Percentiles rank a stretch among this genome's conserved stretches.
Evolutionary conservation across 2,329 filamentous ascomycete genomes (phyloP).

Genomic region (Calonectria multiphialidica): DNA sequence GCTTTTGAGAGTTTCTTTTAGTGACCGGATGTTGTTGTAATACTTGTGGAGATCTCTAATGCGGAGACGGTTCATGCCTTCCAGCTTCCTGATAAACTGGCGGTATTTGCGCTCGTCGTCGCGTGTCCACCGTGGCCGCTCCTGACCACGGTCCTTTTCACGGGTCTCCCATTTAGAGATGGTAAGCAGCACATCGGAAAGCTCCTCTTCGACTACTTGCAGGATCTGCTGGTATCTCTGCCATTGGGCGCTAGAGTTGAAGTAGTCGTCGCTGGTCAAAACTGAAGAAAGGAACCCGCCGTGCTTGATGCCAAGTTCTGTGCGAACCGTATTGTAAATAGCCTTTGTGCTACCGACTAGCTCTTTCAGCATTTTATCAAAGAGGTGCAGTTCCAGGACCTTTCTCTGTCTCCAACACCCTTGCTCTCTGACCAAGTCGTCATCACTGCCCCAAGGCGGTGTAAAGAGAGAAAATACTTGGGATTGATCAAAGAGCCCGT

Average conservation of each 20-base stretch:
- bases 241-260: not conserved
- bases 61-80: not conserved
- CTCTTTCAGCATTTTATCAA: not conserved
- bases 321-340: not conserved
- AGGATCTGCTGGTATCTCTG: not conserved
- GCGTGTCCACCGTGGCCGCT: not conserved
- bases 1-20: not conserved
- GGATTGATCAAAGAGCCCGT: not conserved
- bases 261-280: not conserved
- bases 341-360: not conserved
- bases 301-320: not conserved
- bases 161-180: not conserved
- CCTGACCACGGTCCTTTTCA: not conserved
- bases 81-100: not conserved
- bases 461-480: not conserved
- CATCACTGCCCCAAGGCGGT: not conserved
- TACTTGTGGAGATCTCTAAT: not conserved
- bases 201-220: not conserved
- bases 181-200: not conserved
- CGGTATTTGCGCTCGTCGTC: not conserved
- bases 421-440: not conserved
- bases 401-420: not conserved
- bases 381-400: not conserved
- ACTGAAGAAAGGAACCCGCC: not conserved
- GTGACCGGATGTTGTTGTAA: not conserved